These are phyloP conservation scores for Penicillium sp. DNA, from an alignment of 2,329 filamentous ascomycete genomes.

Conservation along the genomic window DNA sequence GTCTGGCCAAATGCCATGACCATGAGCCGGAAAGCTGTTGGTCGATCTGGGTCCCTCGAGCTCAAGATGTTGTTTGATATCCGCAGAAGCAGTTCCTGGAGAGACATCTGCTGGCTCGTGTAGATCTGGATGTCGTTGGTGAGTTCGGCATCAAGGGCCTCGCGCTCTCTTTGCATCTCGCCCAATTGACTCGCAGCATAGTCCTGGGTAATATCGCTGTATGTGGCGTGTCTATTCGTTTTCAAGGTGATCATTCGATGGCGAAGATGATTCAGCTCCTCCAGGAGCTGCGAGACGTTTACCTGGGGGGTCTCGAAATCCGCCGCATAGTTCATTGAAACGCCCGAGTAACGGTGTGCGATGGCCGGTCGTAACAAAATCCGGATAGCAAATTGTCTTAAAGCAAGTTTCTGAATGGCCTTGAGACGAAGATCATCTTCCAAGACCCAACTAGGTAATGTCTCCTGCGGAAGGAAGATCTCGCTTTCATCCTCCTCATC, in stretches of 20 bases:
- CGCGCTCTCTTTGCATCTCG: constrained; percentile 16
- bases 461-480: constrained; percentile 20
- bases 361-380: constrained; percentile 39
- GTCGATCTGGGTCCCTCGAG: constrained; percentile 37
- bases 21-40: constrained; percentile 32
- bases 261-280: constrained; percentile 33
- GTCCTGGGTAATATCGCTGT: constrained; percentile 33
- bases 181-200: constrained; percentile 21
- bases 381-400: constrained; percentile 40
- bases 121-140: constrained; percentile 30
- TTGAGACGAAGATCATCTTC: constrained; percentile 33
- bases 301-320: constrained; percentile 30
- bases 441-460: constrained; percentile 28
- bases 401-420: constrained; percentile 39
- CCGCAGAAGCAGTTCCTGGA: constrained; percentile 37
- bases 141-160: constrained; percentile 29
- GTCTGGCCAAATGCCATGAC: constrained; percentile 39
- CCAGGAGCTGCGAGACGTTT: constrained; percentile 32
- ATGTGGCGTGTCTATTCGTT: constrained; percentile 21
- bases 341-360: constrained; percentile 38
- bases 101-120: constrained; percentile 28
- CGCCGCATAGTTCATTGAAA: constrained; percentile 31
- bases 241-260: constrained; percentile 33
- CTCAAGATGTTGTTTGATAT: constrained; percentile 36
- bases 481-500: constrained; percentile 19